Conservation (phyloP, 140 eudicot species). For the Oenanthe javanica region DNA sequence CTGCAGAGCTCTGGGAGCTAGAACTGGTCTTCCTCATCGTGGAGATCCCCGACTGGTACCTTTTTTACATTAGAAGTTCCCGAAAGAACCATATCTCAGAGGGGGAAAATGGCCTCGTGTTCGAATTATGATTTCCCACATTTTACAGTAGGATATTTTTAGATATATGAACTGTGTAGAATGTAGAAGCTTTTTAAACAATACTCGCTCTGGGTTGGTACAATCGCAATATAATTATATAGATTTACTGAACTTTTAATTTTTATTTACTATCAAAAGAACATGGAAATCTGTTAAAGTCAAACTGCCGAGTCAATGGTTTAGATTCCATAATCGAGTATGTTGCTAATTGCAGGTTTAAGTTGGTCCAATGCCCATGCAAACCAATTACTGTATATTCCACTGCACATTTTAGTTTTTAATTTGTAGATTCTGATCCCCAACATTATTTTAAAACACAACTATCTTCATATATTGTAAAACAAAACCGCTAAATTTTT, state of each 20-base stretch:
- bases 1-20: conserved; percentile 79
- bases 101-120: neutral
- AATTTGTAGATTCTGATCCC: too few relatives aligned
- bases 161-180: neutral
- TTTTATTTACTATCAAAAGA: neutral
- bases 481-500: too few relatives aligned
- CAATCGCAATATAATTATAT: neutral
- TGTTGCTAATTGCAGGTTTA: neutral
- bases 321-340: neutral
- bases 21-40: conserved; percentile 74
- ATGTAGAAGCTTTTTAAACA: neutral
- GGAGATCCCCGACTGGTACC: conserved; percentile 55
- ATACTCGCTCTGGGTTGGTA: neutral
- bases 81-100: neutral
- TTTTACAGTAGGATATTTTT: neutral
- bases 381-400: neutral
- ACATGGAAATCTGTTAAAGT: neutral
- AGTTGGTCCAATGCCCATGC: neutral
- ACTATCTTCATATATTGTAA: too few relatives aligned
- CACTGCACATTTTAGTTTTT: neutral
- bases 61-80: conserved; percentile 22
- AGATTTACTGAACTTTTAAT: too few relatives aligned
- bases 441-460: too few relatives aligned
- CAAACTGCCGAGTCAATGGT: neutral
- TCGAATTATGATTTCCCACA: neutral